phyloP scores from a whole-genome alignment of 176 grass and related monocot species.

The Rhipidocladum racemiflorum region DNA sequence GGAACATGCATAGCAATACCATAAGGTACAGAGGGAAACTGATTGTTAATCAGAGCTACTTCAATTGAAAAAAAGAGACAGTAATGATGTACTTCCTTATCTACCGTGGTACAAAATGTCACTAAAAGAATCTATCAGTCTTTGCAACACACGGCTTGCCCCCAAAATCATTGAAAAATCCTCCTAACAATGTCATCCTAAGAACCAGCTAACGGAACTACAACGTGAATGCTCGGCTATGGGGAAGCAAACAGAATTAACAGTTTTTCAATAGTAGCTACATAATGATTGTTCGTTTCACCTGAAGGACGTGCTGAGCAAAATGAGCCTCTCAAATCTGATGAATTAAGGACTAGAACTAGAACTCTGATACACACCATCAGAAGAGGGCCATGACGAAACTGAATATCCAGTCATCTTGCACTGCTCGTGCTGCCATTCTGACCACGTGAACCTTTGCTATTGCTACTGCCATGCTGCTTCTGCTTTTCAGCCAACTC shows the following conservation, averaged over 20 bases:
- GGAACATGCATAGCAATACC: slow-evolving; percentile 9
- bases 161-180: slow-evolving; percentile 28
- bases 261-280: slow-evolving; percentile 35
- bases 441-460: slow-evolving; percentile 35
- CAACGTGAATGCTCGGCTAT: slow-evolving; percentile 28
- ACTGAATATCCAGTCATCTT: slow-evolving; percentile 39
- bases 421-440: slow-evolving; percentile 42
- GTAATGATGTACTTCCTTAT: slow-evolving; percentile 48
- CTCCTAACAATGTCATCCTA: slow-evolving; percentile 38
- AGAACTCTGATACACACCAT: slow-evolving; percentile 39
- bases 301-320: slow-evolving; percentile 38
- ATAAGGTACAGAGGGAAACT: slow-evolving; percentile 11
- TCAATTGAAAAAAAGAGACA: slow-evolving; percentile 42
- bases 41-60: slow-evolving; percentile 26
- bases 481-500: slow-evolving; percentile 54
- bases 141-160: slow-evolving; percentile 38
- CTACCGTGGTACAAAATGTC: slow-evolving; percentile 46
- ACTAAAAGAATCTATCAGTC: slow-evolving; percentile 47
- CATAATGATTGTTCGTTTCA: slow-evolving; percentile 29
- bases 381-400: slow-evolving; percentile 37
- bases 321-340: slow-evolving; percentile 41
- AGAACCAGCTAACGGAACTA: slow-evolving; percentile 38
- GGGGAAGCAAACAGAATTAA: slow-evolving; percentile 37
- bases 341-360: slow-evolving; percentile 42
- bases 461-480: slow-evolving; percentile 33